These are phyloP conservation scores for Tulasnella sp. DNA, from an alignment of 768 basidiomycete genomes.

Conservation along the genomic window DNA sequence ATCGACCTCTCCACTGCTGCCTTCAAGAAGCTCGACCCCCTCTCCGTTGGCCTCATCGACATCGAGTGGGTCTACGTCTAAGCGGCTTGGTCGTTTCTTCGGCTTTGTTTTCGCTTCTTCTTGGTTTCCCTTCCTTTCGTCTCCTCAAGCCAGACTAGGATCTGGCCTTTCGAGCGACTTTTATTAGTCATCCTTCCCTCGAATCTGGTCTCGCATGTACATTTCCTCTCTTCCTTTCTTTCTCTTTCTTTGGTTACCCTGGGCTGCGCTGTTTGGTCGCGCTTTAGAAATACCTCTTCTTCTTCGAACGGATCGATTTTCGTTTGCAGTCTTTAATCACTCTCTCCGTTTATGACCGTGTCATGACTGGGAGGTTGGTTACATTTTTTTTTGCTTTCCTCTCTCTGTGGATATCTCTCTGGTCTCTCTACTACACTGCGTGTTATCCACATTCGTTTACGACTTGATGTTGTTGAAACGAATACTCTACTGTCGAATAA, in stretches of 20 bases:
- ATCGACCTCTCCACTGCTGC: no score
- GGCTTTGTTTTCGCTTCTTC: not conserved
- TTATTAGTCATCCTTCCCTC: not conserved
- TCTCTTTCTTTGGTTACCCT: not conserved
- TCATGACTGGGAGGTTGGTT: not conserved
- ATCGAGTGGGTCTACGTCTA: no score
- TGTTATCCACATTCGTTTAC: not conserved
- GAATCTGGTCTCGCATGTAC: not conserved
- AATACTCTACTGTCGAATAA: not conserved
- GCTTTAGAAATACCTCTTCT: not conserved
- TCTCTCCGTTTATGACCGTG: not conserved
- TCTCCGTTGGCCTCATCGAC: no score
- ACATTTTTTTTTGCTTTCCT: not conserved
- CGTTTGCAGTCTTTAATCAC: not conserved
- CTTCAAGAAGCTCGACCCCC: no score
- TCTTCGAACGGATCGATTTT: not conserved
- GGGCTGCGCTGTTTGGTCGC: not conserved
- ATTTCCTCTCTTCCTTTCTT: not conserved
- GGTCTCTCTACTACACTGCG: not conserved
- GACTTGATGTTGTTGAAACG: conserved; percentile 4
- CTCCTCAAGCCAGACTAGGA: not conserved
- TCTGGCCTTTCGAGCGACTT: not conserved
- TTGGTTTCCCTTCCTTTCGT: not conserved
- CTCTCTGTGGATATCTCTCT: not conserved
- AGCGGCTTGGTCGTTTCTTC: not conserved